Evolutionary conservation across 768 basidiomycete species (phyloP), one percentile per base, ranked within the genome.

Genomic region (Phylloporus sp.): DNA sequence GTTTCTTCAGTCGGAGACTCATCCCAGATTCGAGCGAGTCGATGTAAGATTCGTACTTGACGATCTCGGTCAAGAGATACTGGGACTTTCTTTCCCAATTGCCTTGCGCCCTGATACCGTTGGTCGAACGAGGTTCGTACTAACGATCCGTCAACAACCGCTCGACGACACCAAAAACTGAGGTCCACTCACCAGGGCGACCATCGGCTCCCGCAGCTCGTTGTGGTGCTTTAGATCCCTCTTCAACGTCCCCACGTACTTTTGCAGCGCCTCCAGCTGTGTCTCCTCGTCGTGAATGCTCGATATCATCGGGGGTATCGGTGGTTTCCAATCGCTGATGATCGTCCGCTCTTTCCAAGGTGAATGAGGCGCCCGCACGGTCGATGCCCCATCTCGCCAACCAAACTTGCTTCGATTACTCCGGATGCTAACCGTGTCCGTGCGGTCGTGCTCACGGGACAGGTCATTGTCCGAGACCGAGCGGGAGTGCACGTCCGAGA

Each of bases 31-130:
- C 80, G 24, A 99, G 75, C 6, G 92, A 89, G 53, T 95, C 92
- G 45, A 95, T 85, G 64, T 99, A 99, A 14, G 88, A 87, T 43
- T 90, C 84, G 66, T 97, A 98, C 65, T 98, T 98, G 62, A 92
- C 89, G 33, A 91, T 89, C 70, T 99, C 95, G 9, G 86, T 80
- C 43, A 93, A 75, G 38, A 98, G 71, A 64, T 90, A 90, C 59
- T 90, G 84, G 3, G 89, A 91, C 63, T 87, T 94, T 63, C 81
- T 86, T 69, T 90, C 88, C 91, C 93, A 98, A 62, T 99, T 99
- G 50, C 78, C 77, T 56, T 80, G 75, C 1, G 96, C 84, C 67
- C 84, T 97, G 55, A 73, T 58, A 1, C 78, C 76, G 61, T 87
- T 92, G 20, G 81, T 62, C 20, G 89, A 82, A 11, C 86, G 81